Evolutionary conservation across 306 rosid genomes (phyloP), one percentile per base, ranked within the genome.

Genomic region (Spatholobus suberectus): DNA sequence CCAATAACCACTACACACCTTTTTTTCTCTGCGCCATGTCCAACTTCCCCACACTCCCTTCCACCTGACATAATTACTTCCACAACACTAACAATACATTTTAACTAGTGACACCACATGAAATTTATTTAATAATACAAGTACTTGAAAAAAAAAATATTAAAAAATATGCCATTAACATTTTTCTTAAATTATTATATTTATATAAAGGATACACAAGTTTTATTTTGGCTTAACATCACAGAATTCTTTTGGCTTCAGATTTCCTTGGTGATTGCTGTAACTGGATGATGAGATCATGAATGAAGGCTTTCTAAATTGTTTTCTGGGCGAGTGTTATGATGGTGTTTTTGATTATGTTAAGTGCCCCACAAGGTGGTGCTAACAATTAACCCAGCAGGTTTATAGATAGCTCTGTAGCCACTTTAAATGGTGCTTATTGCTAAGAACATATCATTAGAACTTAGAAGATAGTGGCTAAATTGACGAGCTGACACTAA

Each of bases 21-120:
- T 77, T 66, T 72, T 37, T 2, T 73, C 68, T 40, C 66, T 44
- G 70, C 66, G 34, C 82, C 84, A 54, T 73, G 73, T 81, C 83
- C 73, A 65, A 40, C n/a, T 49, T 73, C 83, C 46, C 18, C 41
- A 59, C 79, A 51, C 57, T 80, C 76, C 57, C 24, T 67, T 65
- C 86, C 86, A 77, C 86, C 82, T 67, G 61, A 77, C 72, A 84
- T 87, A 20, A 77, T 77, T 77, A 73, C 82, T 81, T 40, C 71
- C 40, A 55, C 78, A 66, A 66, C 24, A 8, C 29, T 35, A 38
- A 67, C 46, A 35, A 34, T 18, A 4, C 71, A 65, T 17, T 35
- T 65, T 34, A 35, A 17, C 71, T n/a, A 34, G 46, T 65, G 8
- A 18, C 73, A 38, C 51, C 29, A 67, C 73, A 38, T 38, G 9